Conservation (phyloP, 2,329 filamentous ascomycete genomes). For the Nemania sp. region DNA sequence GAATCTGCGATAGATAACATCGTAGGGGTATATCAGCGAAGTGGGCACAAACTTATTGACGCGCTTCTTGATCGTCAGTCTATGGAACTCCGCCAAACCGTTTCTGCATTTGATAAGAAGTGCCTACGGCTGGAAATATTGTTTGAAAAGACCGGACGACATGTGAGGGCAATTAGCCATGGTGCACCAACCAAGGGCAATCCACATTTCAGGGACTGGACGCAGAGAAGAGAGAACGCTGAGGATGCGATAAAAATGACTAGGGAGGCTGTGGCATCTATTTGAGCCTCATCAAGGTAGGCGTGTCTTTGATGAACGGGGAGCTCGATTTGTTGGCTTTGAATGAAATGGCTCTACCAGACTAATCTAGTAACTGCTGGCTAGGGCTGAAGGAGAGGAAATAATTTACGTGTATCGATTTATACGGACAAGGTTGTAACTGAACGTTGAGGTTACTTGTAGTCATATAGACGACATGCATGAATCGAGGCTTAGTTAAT, state of each 20-base stretch:
- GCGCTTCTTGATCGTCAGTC: conserved; percentile 33
- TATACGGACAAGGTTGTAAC: neutral
- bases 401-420: neutral
- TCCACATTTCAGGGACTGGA: conserved; percentile 2
- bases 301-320: too few species aligned
- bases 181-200: conserved; percentile 3
- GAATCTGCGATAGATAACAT: conserved; percentile 28
- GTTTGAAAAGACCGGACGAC: conserved; percentile 26
- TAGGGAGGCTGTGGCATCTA: conserved; percentile 14
- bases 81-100: conserved; percentile 26
- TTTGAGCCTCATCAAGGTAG: too few species aligned
- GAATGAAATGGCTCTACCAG: neutral
- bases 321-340: conserved; percentile 2
- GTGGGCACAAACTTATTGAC: conserved; percentile 14
- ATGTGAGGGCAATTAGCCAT: neutral
- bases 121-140: conserved; percentile 19
- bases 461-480: conserved; percentile 1
- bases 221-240: conserved; percentile 12
- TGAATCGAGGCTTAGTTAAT: conserved; percentile 28
- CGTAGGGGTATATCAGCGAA: conserved; percentile 28
- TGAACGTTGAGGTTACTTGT: neutral
- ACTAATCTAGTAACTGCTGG: neutral
- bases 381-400: neutral
- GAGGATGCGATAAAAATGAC: conserved; percentile 20
- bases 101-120: conserved; percentile 25